Percentiles rank a stretch among this genome's conserved stretches.
Conservation (phyloP, 2,329 filamentous ascomycete genomes). For the Raffaelea deltoideospora region DNA sequence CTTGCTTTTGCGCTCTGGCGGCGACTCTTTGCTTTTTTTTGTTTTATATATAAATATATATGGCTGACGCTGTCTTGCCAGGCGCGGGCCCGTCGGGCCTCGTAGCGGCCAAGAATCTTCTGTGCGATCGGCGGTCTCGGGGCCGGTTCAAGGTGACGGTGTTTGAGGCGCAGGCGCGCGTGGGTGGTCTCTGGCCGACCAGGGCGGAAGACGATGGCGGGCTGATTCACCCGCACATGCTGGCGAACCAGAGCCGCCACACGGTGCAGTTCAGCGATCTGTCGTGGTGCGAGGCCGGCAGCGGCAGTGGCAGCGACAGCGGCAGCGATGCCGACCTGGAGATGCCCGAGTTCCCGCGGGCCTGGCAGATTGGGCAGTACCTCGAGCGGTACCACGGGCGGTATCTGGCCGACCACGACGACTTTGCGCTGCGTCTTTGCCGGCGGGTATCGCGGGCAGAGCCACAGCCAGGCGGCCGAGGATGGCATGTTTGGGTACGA, state of each 20-base stretch:
- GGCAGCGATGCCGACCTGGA: not conserved
- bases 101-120: constrained; percentile 56
- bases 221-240: constrained; percentile 50
- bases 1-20: too few species aligned
- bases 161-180: constrained; percentile 47
- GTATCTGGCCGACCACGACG: constrained; percentile 31
- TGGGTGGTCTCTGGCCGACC: constrained; percentile 68
- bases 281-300: constrained; percentile 48
- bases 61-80: constrained; percentile 15
- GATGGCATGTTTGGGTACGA: constrained; percentile 22
- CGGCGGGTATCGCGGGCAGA: constrained; percentile 28
- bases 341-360: constrained; percentile 53
- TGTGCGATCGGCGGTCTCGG: constrained; percentile 36
- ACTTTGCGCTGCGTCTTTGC: constrained; percentile 31
- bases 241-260: constrained; percentile 62
- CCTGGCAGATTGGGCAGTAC: constrained; percentile 64
- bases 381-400: constrained; percentile 46
- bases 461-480: constrained; percentile 9
- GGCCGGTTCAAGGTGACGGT: constrained; percentile 51
- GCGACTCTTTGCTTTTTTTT: not conserved
- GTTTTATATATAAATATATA: not conserved
- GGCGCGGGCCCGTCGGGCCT: constrained; percentile 56
- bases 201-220: constrained; percentile 30
- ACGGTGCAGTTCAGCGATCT: constrained; percentile 60
- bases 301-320: too few species aligned